phyloP scores from a whole-genome alignment of 352 stramenopile genomes.

The Phytophthora megakarya region DNA sequence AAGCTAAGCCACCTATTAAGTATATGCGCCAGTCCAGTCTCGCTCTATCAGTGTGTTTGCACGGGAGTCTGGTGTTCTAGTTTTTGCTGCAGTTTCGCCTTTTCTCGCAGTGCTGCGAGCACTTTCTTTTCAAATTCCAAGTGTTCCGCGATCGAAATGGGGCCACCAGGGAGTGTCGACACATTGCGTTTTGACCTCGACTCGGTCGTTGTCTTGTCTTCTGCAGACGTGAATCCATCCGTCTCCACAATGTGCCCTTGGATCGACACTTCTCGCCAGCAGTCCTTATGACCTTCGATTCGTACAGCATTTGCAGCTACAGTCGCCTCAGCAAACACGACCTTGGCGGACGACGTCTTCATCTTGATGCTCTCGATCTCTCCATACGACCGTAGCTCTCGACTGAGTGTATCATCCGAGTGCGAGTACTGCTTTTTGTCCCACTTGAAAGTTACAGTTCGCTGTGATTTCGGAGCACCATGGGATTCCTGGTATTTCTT shows the following conservation, averaged over 20 bases:
- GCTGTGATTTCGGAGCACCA: constrained; percentile 55
- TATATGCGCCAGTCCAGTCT: constrained; percentile 20
- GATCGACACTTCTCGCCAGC: constrained; percentile 75
- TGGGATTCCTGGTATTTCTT: constrained; percentile 30
- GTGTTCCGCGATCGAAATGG: constrained; percentile 59
- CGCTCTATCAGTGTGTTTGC: constrained; percentile 23
- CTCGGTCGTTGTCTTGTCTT: constrained; percentile 25
- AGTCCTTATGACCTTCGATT: constrained; percentile 69
- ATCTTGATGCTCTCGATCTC: constrained; percentile 73
- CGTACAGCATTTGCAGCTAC: constrained; percentile 64
- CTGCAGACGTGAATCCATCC: constrained; percentile 40
- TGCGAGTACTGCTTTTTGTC: constrained; percentile 68
- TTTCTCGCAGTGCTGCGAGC: constrained; percentile 51
- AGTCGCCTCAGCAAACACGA: constrained; percentile 54
- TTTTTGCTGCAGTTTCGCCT: constrained; percentile 42
- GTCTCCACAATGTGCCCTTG: constrained; percentile 75
- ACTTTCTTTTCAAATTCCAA: constrained; percentile 61
- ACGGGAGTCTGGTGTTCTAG: constrained; percentile 22
- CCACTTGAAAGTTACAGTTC: constrained; percentile 84
- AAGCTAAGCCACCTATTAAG: constrained; percentile 15
- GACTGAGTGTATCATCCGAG: constrained; percentile 76
- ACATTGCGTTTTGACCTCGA: constrained; percentile 16
- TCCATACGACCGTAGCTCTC: constrained; percentile 59
- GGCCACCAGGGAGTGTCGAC: constrained; percentile 44
- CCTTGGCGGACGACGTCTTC: constrained; percentile 70